These are phyloP conservation scores for Barbarea vulgaris DNA, from an alignment of 345 rosid species.

Conservation along the genomic window DNA sequence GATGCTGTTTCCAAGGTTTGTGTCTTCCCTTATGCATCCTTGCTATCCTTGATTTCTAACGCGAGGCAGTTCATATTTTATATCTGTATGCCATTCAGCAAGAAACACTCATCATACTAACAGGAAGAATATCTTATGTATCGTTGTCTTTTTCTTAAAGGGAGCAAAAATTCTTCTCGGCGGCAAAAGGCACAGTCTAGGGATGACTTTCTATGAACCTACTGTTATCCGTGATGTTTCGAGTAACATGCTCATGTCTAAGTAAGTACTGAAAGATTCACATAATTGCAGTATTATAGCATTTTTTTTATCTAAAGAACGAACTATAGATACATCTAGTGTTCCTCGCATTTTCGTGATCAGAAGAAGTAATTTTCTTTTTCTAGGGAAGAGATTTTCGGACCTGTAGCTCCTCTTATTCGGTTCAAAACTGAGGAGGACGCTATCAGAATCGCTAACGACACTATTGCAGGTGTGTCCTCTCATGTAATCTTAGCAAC, in stretches of 20 bases:
- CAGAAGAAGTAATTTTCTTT: neutral
- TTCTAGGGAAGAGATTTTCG: slow-evolving; percentile 88
- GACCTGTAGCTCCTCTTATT: slow-evolving; percentile 93
- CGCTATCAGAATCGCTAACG: slow-evolving; percentile 76
- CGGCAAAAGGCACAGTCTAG: slow-evolving; percentile 90
- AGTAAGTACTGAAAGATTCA: slow-evolving; percentile 48
- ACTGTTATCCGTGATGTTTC: slow-evolving; percentile 73
- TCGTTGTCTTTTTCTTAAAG: slow-evolving; percentile 48
- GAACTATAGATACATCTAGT: slow-evolving; percentile 3
- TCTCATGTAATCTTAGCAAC: slow-evolving; percentile 10
- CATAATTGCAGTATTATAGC: neutral
- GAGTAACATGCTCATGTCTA: slow-evolving; percentile 69
- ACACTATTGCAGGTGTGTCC: slow-evolving; percentile 76
- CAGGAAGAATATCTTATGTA: slow-evolving; percentile 11
- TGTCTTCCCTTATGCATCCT: slow-evolving; percentile 21
- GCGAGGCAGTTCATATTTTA: neutral
- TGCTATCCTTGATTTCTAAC: slow-evolving; percentile 7
- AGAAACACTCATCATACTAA: neutral
- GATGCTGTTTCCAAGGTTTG: slow-evolving; percentile 90
- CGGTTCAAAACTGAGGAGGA: slow-evolving; percentile 89
- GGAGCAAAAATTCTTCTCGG: slow-evolving; percentile 94
- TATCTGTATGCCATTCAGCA: neutral
- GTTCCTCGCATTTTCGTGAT: slow-evolving; percentile 4
- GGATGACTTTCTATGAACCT: slow-evolving; percentile 94
- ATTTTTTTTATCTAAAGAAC: neutral